phyloP scores from a whole-genome alignment of 2,329 filamentous ascomycete species.

The Juglanconis sp. region DNA sequence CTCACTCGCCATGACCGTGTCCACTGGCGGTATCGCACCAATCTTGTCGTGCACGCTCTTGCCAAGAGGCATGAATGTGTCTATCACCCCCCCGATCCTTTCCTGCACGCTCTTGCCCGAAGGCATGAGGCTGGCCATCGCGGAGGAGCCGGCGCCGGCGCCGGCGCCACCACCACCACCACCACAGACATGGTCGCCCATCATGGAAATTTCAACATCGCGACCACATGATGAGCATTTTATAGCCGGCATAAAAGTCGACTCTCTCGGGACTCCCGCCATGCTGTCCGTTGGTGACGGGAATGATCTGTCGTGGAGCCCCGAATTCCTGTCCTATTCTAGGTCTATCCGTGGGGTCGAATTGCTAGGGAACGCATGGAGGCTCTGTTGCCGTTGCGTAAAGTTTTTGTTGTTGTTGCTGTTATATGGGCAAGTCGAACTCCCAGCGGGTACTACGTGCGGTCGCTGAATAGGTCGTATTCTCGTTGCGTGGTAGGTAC shows the following conservation, averaged over 20 bases:
- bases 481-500: no score
- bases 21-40: constrained; percentile 45
- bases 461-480: no score
- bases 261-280: constrained; percentile 53
- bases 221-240: constrained; percentile 80
- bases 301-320: not conserved
- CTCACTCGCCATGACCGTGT: constrained; percentile 53
- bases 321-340: not conserved
- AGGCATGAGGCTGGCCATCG: constrained; percentile 34
- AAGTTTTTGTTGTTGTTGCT: no score
- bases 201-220: constrained; percentile 77
- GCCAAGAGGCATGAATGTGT: constrained; percentile 36
- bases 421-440: no score
- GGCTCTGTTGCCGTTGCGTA: not conserved
- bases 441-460: no score
- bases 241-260: constrained; percentile 74
- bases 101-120: constrained; percentile 34
- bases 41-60: constrained; percentile 37
- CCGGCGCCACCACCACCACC: constrained; percentile 25
- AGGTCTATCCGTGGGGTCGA: not conserved
- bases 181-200: constrained; percentile 80
- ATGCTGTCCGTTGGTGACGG: constrained; percentile 32
- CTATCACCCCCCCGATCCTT: constrained; percentile 37
- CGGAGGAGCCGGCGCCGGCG: constrained; percentile 18
- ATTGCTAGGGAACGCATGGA: not conserved